These are phyloP conservation scores for Xylaria castorea DNA, from an alignment of 495 filamentous ascomycete genomes.

Conservation along the genomic window DNA sequence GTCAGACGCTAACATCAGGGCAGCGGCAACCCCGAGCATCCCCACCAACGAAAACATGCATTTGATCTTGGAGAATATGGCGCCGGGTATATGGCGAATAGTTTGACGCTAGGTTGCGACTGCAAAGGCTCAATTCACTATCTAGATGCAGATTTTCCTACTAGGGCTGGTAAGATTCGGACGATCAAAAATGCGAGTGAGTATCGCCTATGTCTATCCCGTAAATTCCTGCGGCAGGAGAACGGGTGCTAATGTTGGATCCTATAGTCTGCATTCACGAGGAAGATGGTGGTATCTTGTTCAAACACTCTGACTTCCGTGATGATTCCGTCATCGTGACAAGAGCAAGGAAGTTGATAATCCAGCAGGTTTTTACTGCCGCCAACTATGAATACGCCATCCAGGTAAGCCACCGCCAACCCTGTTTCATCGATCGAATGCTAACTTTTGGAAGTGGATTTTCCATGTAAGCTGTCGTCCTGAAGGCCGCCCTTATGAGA, in stretches of 20 bases:
- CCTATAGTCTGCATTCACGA: slow-evolving; percentile 86
- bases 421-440: neutral
- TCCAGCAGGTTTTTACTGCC: slow-evolving; percentile 94
- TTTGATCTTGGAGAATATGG: slow-evolving; percentile 96
- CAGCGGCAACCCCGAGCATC: slow-evolving; percentile 84
- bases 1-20: neutral
- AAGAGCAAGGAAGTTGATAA: slow-evolving; percentile 82
- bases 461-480: slow-evolving; percentile 63
- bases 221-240: neutral
- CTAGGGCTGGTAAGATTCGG: slow-evolving; percentile 73
- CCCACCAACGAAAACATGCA: slow-evolving; percentile 92
- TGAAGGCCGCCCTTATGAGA: neutral
- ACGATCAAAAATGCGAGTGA: slow-evolving; percentile 82
- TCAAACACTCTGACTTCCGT: slow-evolving; percentile 96
- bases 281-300: slow-evolving; percentile 90
- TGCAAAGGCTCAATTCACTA: slow-evolving; percentile 97
- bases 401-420: slow-evolving; percentile 27
- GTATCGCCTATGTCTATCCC: neutral
- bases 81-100: slow-evolving; percentile 95
- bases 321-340: slow-evolving; percentile 88
- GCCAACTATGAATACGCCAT: slow-evolving; percentile 97
- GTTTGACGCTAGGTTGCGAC: slow-evolving; percentile 85
- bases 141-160: slow-evolving; percentile 82
- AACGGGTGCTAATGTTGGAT: neutral
- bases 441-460: slow-evolving; percentile 72